phyloP scores from a whole-genome alignment of 2,329 filamentous ascomycete genomes.

The Talaromyces sp. region DNA sequence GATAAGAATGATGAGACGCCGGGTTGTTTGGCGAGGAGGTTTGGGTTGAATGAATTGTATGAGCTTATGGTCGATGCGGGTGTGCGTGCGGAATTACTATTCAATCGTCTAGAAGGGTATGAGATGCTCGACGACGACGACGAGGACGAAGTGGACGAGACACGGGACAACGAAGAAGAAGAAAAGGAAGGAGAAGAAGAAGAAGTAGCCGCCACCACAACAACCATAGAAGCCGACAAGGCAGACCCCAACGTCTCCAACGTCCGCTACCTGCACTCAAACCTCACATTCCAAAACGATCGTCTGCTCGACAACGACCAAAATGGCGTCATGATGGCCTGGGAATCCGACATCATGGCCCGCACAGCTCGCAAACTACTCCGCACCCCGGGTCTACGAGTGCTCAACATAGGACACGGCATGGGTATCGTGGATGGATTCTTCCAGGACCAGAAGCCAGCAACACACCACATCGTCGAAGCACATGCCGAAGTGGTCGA shows the following conservation, averaged over 20 bases:
- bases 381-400: constrained; percentile 59
- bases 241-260: constrained; percentile 53
- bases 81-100: constrained; percentile 81
- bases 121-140: constrained; percentile 59
- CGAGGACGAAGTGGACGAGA: constrained; percentile 34
- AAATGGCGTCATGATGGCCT: constrained; percentile 92
- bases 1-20: constrained; percentile 85
- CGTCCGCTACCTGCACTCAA: constrained; percentile 65
- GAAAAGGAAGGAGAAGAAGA: not conserved
- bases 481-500: constrained; percentile 74
- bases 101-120: constrained; percentile 78
- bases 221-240: not conserved
- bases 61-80: constrained; percentile 83
- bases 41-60: constrained; percentile 71
- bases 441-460: constrained; percentile 65
- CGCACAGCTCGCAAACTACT: constrained; percentile 67
- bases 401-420: constrained; percentile 84
- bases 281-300: constrained; percentile 60
- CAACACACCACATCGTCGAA: constrained; percentile 78
- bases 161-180: constrained; percentile 18
- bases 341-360: constrained; percentile 85
- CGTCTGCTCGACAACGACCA: constrained; percentile 69
- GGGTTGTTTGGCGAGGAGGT: constrained; percentile 71
- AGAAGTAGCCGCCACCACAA: constrained; percentile 5
- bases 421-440: constrained; percentile 85